phyloP scores from a whole-genome alignment of 2,329 filamentous ascomycete genomes.

The Harringtonia lauricola region DNA sequence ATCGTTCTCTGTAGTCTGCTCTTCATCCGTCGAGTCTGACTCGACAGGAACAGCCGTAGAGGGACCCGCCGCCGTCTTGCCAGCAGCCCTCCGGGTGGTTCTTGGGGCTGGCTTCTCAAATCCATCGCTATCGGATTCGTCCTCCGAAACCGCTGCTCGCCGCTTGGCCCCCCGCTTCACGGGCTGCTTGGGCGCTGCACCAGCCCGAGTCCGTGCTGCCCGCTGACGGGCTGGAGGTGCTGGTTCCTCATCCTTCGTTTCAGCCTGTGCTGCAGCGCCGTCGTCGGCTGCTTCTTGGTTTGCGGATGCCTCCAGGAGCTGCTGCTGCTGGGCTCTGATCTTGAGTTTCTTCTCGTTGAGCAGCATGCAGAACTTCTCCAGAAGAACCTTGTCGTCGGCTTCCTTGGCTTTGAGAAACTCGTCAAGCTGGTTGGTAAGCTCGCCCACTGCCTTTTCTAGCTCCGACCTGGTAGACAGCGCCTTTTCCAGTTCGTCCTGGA shows the following conservation, averaged over 20 bases:
- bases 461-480: slow-evolving; percentile 29
- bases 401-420: slow-evolving; percentile 56
- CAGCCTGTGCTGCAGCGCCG: slow-evolving; percentile 5
- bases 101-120: slow-evolving; percentile 22
- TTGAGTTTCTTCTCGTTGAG: slow-evolving; percentile 74
- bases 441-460: slow-evolving; percentile 44
- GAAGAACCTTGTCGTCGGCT: slow-evolving; percentile 52
- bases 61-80: neutral
- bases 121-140: slow-evolving; percentile 30
- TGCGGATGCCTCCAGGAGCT: slow-evolving; percentile 26
- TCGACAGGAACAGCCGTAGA: slow-evolving; percentile 26
- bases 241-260: slow-evolving; percentile 13
- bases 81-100: neutral
- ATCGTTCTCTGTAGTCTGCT: slow-evolving; percentile 22
- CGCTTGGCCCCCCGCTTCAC: slow-evolving; percentile 17
- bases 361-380: slow-evolving; percentile 59
- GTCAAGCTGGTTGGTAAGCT: slow-evolving; percentile 51
- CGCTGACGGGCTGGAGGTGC: neutral
- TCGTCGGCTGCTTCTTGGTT: neutral
- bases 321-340: slow-evolving; percentile 60
- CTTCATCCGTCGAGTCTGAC: slow-evolving; percentile 14
- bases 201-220: neutral
- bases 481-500: slow-evolving; percentile 30
- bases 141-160: slow-evolving; percentile 23
- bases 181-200: slow-evolving; percentile 4